These are phyloP conservation scores for Clitopilus passeckerianus DNA, from an alignment of 768 basidiomycete species.

Conservation along the genomic window DNA sequence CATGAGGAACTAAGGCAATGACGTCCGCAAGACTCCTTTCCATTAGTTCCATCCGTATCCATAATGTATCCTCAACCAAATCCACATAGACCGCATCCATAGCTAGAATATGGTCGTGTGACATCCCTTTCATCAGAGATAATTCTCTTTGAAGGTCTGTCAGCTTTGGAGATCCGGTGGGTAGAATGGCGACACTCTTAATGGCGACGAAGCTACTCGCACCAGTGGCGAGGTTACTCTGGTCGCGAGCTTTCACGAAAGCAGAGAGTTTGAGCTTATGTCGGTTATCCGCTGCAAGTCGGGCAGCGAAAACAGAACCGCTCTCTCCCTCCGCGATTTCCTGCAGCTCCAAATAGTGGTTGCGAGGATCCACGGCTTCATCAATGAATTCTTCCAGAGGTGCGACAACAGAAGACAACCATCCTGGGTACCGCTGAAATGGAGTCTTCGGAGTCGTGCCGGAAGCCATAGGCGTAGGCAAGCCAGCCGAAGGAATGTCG, in stretches of 20 bases:
- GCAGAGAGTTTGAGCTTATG: conserved; percentile 35
- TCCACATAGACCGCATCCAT: conserved; percentile 73
- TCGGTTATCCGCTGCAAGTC: conserved; percentile 24
- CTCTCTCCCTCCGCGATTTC: conserved; percentile 85
- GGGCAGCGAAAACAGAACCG: conserved; percentile 59
- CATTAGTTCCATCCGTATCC: conserved; percentile 91
- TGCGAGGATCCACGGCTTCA: conserved; percentile 53
- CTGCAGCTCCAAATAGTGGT: conserved; percentile 60
- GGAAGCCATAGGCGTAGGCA: conserved; percentile 14
- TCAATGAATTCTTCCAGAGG: conserved; percentile 63
- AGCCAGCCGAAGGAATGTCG: conserved; percentile 8
- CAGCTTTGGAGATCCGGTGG: conserved; percentile 57
- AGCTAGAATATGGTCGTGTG: conserved; percentile 58
- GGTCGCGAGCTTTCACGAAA: conserved; percentile 31
- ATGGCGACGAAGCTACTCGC: conserved; percentile 59
- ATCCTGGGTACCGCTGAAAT: conserved; percentile 51
- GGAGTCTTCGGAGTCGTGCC: conserved; percentile 35
- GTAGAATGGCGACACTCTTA: conserved; percentile 63
- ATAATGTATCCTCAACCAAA: conserved; percentile 59
- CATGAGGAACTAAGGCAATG: conserved; percentile 55
- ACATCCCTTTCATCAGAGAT: conserved; percentile 46
- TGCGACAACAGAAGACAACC: conserved; percentile 56
- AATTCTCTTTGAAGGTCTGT: conserved; percentile 60
- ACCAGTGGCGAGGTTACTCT: conserved; percentile 25
- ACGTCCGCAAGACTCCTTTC: conserved; percentile 84